Percentiles rank a stretch among this genome's conserved stretches.
Conservation (phyloP, 2,329 filamentous ascomycete genomes). For the Talaromyces rugulosus region DNA sequence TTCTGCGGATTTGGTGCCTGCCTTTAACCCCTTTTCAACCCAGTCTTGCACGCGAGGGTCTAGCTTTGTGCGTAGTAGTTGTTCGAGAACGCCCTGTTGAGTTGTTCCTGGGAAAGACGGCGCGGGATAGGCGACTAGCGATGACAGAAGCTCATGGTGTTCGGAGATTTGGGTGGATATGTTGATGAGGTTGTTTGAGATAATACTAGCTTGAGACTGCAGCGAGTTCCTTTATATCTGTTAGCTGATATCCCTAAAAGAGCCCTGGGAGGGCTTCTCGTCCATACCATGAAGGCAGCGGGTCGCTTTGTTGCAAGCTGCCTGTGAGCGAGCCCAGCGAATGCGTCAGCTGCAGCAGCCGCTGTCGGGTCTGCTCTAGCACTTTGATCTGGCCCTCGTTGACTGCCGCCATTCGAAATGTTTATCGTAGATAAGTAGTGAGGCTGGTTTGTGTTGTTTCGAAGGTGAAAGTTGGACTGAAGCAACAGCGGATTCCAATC, state of each 20-base stretch:
- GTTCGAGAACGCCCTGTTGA: constrained; percentile 57
- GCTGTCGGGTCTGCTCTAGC: constrained; percentile 66
- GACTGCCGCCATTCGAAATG: constrained; percentile 32
- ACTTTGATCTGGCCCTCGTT: constrained; percentile 51
- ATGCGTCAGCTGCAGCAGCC: constrained; percentile 64
- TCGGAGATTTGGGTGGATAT: constrained; percentile 63
- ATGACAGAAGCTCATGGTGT: constrained; percentile 63
- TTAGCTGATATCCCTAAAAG: background rate
- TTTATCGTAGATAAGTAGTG: background rate
- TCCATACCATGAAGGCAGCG: constrained; percentile 62
- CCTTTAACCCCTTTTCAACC: constrained; percentile 59
- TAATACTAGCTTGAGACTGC: constrained; percentile 66
- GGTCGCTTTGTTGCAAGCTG: constrained; percentile 59
- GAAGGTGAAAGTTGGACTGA: background rate
- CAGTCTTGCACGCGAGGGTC: constrained; percentile 73
- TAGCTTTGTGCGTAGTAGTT: constrained; percentile 76
- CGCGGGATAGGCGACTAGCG: constrained; percentile 69
- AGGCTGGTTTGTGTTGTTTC: background rate
- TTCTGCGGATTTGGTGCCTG: constrained; percentile 16
- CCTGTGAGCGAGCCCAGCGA: constrained; percentile 62
- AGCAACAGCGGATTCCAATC: constrained; percentile 5
- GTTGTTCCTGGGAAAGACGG: constrained; percentile 69
- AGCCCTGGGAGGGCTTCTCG: background rate
- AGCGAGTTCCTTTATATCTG: constrained; percentile 57
- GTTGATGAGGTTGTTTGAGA: constrained; percentile 65